Evolutionary conservation across 2,329 filamentous ascomycete genomes (phyloP).

Genomic region (Chaetomium globosum): DNA sequence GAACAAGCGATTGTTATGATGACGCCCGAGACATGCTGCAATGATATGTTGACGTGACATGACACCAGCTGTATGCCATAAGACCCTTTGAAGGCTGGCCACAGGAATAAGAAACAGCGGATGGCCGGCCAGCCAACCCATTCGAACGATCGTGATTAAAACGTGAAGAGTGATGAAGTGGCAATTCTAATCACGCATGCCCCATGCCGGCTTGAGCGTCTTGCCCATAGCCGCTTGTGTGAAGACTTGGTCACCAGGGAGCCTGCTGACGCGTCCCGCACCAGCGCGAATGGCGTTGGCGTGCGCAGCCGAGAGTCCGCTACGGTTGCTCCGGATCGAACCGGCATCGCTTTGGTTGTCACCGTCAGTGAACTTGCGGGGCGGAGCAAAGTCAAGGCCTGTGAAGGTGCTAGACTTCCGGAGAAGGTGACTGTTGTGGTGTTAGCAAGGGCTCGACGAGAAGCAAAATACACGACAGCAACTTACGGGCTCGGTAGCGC

Average conservation of each 20-base stretch:
- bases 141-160: slow-evolving; percentile 20
- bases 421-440: slow-evolving; percentile 61
- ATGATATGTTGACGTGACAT: slow-evolving; percentile 19
- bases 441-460: slow-evolving; percentile 21
- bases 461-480: not conserved
- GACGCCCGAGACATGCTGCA: slow-evolving; percentile 29
- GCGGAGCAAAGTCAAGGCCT: slow-evolving; percentile 77
- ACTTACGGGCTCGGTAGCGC: slow-evolving; percentile 90
- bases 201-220: slow-evolving; percentile 63
- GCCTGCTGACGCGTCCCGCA: slow-evolving; percentile 81
- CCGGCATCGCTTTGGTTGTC: slow-evolving; percentile 66
- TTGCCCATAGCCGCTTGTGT: slow-evolving; percentile 68
- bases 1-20: slow-evolving; percentile 22
- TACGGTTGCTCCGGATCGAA: slow-evolving; percentile 72
- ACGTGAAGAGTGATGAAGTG: not conserved
- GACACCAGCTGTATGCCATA: slow-evolving; percentile 14
- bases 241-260: slow-evolving; percentile 81
- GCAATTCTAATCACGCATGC: slow-evolving; percentile 48
- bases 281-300: slow-evolving; percentile 74
- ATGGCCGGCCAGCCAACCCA: slow-evolving; percentile 16
- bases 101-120: not conserved
- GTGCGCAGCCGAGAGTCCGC: slow-evolving; percentile 73
- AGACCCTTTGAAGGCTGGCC: not conserved
- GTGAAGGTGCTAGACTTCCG: slow-evolving; percentile 80
- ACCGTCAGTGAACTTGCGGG: slow-evolving; percentile 68